phyloP scores from a whole-genome alignment of 2,329 filamentous ascomycete species.

The Trichocomaceae sp. region DNA sequence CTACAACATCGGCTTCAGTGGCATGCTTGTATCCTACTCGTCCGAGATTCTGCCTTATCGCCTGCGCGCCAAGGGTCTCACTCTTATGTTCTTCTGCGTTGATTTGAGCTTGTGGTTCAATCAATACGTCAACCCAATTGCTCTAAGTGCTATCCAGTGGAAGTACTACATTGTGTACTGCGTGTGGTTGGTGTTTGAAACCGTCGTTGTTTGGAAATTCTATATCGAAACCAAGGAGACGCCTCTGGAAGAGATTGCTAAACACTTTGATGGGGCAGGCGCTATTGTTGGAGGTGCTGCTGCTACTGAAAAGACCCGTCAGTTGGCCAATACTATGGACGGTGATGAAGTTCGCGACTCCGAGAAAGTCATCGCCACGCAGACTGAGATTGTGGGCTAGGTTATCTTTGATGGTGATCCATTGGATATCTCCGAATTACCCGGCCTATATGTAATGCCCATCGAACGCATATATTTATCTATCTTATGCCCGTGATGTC shows the following conservation, averaged over 20 bases:
- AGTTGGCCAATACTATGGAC: not conserved
- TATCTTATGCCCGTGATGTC: too few species aligned
- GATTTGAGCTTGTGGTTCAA: conserved; percentile 23
- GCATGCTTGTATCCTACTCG: conserved; percentile 23
- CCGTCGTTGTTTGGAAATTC: conserved; percentile 23
- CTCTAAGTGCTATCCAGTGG: conserved; percentile 2
- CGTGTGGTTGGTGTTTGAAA: conserved; percentile 26
- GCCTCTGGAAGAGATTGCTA: conserved; percentile 26
- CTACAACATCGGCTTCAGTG: conserved; percentile 27
- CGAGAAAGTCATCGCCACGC: conserved; percentile 1
- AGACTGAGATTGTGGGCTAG: conserved; percentile 1
- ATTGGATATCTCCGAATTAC: too few species aligned
- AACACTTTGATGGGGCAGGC: conserved; percentile 14
- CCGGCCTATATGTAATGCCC: too few species aligned
- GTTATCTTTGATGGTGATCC: too few species aligned
- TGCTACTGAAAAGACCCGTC: conserved; percentile 2
- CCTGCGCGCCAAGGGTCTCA: conserved; percentile 32
- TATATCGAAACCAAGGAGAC: conserved; percentile 30
- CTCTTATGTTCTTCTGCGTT: conserved; percentile 23
- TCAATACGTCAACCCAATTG: conserved; percentile 13
- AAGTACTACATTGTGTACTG: conserved; percentile 17
- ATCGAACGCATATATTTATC: too few species aligned
- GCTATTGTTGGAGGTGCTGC: conserved; percentile 7
- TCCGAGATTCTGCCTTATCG: conserved; percentile 31
- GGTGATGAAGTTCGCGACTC: not conserved